Conservation (phyloP, 228 moss, liverwort and hornwort genomes). For the Sphagnum fallax region DNA sequence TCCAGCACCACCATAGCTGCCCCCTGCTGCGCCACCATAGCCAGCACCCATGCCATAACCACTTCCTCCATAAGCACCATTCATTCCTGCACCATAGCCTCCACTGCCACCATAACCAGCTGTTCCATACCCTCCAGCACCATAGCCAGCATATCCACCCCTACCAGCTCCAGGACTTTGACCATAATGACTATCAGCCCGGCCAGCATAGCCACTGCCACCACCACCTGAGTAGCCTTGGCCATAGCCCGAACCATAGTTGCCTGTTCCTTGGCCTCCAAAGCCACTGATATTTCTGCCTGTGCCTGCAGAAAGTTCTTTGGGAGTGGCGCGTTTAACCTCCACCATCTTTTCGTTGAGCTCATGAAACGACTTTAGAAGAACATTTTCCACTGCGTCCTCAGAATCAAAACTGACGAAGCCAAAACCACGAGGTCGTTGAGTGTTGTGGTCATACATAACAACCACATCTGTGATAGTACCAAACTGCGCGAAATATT, state of each 20-base stretch:
- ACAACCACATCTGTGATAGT: conserved; percentile 99
- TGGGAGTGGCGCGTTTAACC: conserved; percentile 94
- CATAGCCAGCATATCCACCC: conserved; percentile 68
- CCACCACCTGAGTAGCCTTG: conserved; percentile 48
- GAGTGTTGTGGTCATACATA: conserved; percentile 99
- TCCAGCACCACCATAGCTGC: conserved; percentile 74
- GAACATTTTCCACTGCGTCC: conserved; percentile 96
- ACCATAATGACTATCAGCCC: conserved; percentile 75
- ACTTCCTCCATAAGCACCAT: conserved; percentile 86
- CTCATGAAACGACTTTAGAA: conserved; percentile 96
- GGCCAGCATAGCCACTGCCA: conserved; percentile 79
- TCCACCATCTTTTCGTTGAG: conserved; percentile 99
- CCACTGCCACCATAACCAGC: conserved; percentile 80
- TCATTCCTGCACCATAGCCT: conserved; percentile 75
- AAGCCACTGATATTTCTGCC: conserved; percentile 41
- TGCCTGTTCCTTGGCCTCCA: conserved; percentile 25
- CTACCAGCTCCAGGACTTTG: conserved; percentile 54
- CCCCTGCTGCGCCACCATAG: conserved; percentile 40
- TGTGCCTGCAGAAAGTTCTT: conserved; percentile 79
- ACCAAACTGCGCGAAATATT: conserved; percentile 99
- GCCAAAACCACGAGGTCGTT: conserved; percentile 94
- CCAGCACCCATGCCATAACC: conserved; percentile 62
- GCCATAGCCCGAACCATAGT: conserved; percentile 27
- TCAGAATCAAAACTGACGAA: conserved; percentile 99
- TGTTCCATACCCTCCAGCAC: conserved; percentile 45